phyloP scores from a whole-genome alignment of 176 grass and related monocot species.

The Carex cristatella region DNA sequence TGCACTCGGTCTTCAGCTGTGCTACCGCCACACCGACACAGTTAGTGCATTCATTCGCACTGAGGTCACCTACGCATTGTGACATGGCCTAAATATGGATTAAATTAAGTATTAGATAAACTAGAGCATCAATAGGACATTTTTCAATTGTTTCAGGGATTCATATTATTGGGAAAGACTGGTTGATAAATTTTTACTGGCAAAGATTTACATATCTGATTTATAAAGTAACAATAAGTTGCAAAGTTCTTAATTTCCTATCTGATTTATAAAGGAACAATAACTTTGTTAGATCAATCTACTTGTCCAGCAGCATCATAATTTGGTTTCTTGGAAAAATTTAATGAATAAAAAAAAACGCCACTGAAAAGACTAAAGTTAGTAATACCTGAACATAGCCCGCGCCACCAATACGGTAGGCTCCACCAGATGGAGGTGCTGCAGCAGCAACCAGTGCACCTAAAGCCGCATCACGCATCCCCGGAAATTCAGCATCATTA shows the following conservation, averaged over 20 bases:
- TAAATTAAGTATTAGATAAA: background rate
- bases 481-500: constrained; percentile 21
- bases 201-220: background rate
- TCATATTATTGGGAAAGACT: background rate
- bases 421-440: constrained; percentile 28
- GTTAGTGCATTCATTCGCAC: constrained; percentile 47
- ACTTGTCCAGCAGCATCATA: background rate
- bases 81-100: constrained; percentile 52
- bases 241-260: background rate
- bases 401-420: constrained; percentile 50
- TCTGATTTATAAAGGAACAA: background rate
- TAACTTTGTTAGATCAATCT: background rate
- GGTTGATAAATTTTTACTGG: background rate
- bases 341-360: background rate
- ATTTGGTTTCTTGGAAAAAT: background rate
- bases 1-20: constrained; percentile 67
- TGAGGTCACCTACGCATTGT: constrained; percentile 87
- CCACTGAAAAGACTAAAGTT: background rate
- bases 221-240: background rate
- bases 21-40: constrained; percentile 51
- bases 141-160: background rate
- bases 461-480: constrained; percentile 69
- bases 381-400: constrained; percentile 40
- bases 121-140: background rate
- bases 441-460: constrained; percentile 43